Evolutionary conservation across 2,329 filamentous ascomycete species (phyloP).

Genomic region (Remersonia thermophila): DNA sequence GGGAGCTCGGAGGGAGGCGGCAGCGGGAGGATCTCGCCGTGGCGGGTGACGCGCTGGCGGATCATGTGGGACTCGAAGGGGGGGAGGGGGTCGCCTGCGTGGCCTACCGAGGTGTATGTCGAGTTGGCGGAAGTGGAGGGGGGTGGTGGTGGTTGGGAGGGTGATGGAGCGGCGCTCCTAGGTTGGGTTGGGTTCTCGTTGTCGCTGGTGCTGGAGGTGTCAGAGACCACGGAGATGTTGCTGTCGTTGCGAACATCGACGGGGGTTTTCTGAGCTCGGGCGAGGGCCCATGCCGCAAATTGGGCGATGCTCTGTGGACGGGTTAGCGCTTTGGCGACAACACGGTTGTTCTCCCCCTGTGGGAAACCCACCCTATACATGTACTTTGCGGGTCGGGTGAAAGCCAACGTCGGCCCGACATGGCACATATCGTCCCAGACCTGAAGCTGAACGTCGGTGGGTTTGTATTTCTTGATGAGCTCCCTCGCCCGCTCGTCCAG

Average conservation of each 20-base stretch:
- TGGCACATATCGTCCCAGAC: constrained; percentile 95
- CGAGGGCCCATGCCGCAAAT: constrained; percentile 84
- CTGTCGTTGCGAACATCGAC: constrained; percentile 78
- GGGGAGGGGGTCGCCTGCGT: constrained; percentile 72
- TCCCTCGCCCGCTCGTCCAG: constrained; percentile 51
- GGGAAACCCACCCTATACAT: constrained; percentile 61
- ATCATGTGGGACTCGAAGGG: constrained; percentile 81
- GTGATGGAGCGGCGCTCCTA: constrained; percentile 12
- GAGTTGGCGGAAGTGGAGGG: not conserved
- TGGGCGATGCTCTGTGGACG: constrained; percentile 56
- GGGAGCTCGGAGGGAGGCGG: constrained; percentile 51
- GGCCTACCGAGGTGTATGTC: constrained; percentile 50
- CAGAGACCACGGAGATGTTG: constrained; percentile 58
- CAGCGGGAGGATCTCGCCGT: constrained; percentile 62
- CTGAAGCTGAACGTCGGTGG: constrained; percentile 86
- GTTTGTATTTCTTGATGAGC: constrained; percentile 53
- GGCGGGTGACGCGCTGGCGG: constrained; percentile 68
- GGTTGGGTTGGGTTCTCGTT: constrained; percentile 4
- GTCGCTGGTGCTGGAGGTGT: constrained; percentile 33
- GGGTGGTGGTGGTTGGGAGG: not conserved
- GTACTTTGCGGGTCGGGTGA: constrained; percentile 87
- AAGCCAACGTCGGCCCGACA: constrained; percentile 83
- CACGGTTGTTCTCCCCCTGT: no score
- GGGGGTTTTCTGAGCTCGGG: constrained; percentile 63
- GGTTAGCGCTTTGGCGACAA: not conserved